Conservation (phyloP, 2,329 filamentous ascomycete species). For the Trichoderma sp. region DNA sequence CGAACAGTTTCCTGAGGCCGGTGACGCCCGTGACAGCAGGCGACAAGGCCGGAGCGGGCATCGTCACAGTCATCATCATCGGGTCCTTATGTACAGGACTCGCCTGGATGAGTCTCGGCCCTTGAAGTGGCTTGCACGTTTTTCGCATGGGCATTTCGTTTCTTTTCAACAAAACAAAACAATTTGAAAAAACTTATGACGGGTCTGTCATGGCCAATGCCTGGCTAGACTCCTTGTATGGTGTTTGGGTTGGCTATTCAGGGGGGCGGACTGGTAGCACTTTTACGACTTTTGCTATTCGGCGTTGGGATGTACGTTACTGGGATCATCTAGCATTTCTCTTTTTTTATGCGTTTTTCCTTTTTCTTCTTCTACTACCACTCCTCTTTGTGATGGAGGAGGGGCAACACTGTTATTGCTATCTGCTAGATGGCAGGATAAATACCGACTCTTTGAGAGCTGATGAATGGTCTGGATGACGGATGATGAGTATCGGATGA, state of each 20-base stretch:
- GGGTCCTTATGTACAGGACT: constrained; percentile 41
- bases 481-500: neutral
- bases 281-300: neutral
- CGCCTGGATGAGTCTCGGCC: constrained; percentile 48
- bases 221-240: neutral
- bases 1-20: constrained; percentile 34
- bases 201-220: neutral
- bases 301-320: constrained; percentile 18
- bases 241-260: constrained; percentile 8
- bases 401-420: neutral
- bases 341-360: neutral
- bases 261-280: neutral
- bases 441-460: neutral
- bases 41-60: constrained; percentile 47
- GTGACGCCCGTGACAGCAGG: constrained; percentile 40
- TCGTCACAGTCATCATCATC: constrained; percentile 46
- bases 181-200: neutral
- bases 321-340: neutral
- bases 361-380: neutral
- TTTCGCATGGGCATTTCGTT: neutral
- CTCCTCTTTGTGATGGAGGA: neutral
- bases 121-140: constrained; percentile 18
- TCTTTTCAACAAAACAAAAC: neutral
- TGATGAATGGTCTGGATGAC: neutral
- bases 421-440: neutral